Base-by-base conservation (phyloP, 1,139 yeast species). In the Candida sp. region DNA sequence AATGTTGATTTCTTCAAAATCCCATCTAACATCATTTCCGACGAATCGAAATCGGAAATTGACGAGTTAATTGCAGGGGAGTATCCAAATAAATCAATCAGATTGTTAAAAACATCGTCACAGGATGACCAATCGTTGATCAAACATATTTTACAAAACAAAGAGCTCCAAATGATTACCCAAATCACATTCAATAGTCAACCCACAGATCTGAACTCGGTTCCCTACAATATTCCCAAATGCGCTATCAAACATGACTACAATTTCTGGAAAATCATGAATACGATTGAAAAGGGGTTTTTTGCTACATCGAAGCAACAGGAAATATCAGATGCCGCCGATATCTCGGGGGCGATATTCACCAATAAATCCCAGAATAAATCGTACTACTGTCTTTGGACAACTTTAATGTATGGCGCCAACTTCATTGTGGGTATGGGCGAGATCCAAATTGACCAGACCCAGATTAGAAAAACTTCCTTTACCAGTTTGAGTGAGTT, bases 301-400 rank as follows among this genome's bases (percentile, higher is more conserved):
- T 37, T 29, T 21, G 22, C 5, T 4, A 9, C 27, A 9, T 27
- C 34, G 12, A 27, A 15, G 3, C 12, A 27, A 21, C 33, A 6
- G 12, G 56, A 52, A 33, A 22, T 45, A 11, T 25, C 43, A 4
- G 45, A 58, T 37, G 61, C 44, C 46, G 48, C 57, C 19, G 59
- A 61, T 22, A 54, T 69, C 41, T 59, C 62, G 39, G 77, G 77
- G 1, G 76, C 75, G 15, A 58, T 70, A 19, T 53, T 71, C 49
- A 66, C 75, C 41, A 72, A 72, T 47, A 72, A 68, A 25, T 56
- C 67, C 38, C 76, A 68, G 49, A 64, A 63, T 38, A 68, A 64
- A 47, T 61, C 71, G 3, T 61, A 68, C 49, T 69, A 62, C 45
- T 58, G 68, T 25, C 48, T 71, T 41, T 72, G 76, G 77, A 51